Evolutionary conservation across 1,139 yeast species (phyloP).

Genomic region (Blastobotrys indianensis): DNA sequence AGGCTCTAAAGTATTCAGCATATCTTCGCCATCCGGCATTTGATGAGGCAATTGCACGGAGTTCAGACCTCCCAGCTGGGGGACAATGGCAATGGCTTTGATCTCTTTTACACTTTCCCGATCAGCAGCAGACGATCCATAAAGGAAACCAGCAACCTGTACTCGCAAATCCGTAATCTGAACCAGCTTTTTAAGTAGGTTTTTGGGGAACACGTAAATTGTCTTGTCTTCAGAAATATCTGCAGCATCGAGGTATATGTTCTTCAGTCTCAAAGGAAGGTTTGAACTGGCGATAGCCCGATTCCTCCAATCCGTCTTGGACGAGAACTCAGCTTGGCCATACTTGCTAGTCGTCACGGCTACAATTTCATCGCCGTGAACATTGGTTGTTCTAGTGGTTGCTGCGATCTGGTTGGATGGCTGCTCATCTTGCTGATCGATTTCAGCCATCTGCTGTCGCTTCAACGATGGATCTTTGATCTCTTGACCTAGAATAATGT

Average conservation of each 20-base stretch:
- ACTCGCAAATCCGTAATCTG: slow-evolving; percentile 76
- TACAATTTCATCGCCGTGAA: slow-evolving; percentile 92
- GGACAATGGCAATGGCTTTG: slow-evolving; percentile 68
- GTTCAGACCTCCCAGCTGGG: slow-evolving; percentile 75
- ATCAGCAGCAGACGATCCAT: slow-evolving; percentile 69
- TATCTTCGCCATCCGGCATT: slow-evolving; percentile 38
- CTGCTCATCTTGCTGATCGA: slow-evolving; percentile 51
- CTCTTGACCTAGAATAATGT: slow-evolving; percentile 90
- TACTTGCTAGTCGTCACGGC: slow-evolving; percentile 89
- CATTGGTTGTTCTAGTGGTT: slow-evolving; percentile 80
- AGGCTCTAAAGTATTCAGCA: slow-evolving; percentile 35
- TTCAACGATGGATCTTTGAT: slow-evolving; percentile 83
- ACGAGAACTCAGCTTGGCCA: slow-evolving; percentile 77
- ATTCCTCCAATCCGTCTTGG: slow-evolving; percentile 88
- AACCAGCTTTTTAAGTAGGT: slow-evolving; percentile 68
- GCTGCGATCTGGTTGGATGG: slow-evolving; percentile 59
- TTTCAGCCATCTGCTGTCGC: slow-evolving; percentile 73
- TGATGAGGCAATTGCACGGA: slow-evolving; percentile 54
- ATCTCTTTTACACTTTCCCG: slow-evolving; percentile 73
- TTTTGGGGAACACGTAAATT: slow-evolving; percentile 78
- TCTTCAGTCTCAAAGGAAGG: slow-evolving; percentile 67
- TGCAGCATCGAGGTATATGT: slow-evolving; percentile 61
- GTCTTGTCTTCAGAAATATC: slow-evolving; percentile 18
- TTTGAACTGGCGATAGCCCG: slow-evolving; percentile 77
- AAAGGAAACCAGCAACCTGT: slow-evolving; percentile 77